A percentile compares a stretch with the other conserved stretches of the same genome.
These are phyloP conservation scores for Xylaria intraflava DNA, from an alignment of 495 filamentous ascomycete species.

Conservation along the genomic window DNA sequence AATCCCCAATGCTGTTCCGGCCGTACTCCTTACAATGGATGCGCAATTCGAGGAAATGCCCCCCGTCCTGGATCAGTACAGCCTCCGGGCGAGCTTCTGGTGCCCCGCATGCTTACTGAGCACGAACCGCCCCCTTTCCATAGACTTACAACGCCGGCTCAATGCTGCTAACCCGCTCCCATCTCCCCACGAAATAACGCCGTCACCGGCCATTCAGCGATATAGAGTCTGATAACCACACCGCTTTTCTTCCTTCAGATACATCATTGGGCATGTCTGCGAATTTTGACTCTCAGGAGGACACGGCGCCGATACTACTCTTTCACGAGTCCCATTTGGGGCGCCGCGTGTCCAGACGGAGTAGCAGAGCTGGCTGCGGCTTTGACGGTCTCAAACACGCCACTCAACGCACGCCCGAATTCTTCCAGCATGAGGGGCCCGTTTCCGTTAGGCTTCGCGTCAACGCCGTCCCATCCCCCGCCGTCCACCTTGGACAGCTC, in stretches of 20 bases:
- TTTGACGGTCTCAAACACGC: slow-evolving; percentile 28
- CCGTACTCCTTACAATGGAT: too few relatives aligned
- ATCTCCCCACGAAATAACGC: not conserved
- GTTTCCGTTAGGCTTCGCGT: slow-evolving; percentile 18
- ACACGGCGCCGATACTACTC: not conserved
- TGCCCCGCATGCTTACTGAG: too few relatives aligned
- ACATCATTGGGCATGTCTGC: not conserved
- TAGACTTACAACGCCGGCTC: not conserved
- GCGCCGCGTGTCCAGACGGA: slow-evolving; percentile 17
- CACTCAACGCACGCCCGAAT: slow-evolving; percentile 20
- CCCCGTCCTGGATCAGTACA: too few relatives aligned
- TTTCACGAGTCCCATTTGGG: not conserved
- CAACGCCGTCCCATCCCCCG: slow-evolving; percentile 22
- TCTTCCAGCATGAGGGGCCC: slow-evolving; percentile 19
- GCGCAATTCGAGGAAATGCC: too few relatives aligned
- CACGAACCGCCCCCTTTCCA: too few relatives aligned
- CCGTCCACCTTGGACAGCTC: slow-evolving; percentile 61
- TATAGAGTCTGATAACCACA: not conserved
- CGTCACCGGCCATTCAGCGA: not conserved
- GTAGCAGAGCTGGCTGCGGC: slow-evolving; percentile 24
- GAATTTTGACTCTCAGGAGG: not conserved
- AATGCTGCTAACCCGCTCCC: not conserved
- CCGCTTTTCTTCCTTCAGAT: not conserved
- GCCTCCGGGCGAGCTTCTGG: too few relatives aligned
- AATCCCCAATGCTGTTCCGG: too few relatives aligned